phyloP scores from a whole-genome alignment of 2,329 filamentous ascomycete genomes.

The Botrytis aclada region DNA sequence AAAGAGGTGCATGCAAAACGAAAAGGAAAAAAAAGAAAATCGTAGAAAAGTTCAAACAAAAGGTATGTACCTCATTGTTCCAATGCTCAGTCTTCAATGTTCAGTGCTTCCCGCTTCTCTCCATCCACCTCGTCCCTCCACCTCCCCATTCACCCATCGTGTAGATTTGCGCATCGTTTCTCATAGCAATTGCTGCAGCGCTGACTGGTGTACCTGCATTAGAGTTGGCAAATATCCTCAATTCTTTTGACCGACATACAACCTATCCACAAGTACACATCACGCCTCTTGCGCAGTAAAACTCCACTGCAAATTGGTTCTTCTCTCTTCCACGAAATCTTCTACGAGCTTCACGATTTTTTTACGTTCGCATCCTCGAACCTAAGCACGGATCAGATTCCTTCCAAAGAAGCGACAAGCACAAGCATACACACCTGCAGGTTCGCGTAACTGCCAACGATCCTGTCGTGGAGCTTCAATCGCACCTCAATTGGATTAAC shows the following conservation, averaged over 20 bases:
- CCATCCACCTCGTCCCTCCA: conserved; percentile 19
- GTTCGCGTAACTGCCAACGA: conserved; percentile 35
- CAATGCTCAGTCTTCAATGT: conserved; percentile 9
- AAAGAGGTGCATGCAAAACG: conserved; percentile 25
- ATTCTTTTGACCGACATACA: conserved; percentile 28
- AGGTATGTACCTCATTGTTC: conserved; percentile 29
- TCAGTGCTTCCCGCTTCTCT: conserved; percentile 29
- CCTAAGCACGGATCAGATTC: conserved; percentile 34
- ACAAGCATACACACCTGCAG: conserved; percentile 40
- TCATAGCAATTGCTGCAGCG: conserved; percentile 33
- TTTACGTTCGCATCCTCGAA: conserved; percentile 33
- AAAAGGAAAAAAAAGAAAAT: not conserved
- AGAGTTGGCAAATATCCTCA: conserved; percentile 36
- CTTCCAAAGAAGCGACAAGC: conserved; percentile 33
- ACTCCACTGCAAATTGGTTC: conserved; percentile 9
- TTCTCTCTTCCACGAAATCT: conserved; percentile 17
- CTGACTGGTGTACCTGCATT: conserved; percentile 40
- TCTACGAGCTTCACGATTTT: conserved; percentile 34
- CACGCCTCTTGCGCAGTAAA: conserved; percentile 20
- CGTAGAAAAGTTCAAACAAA: conserved; percentile 14
- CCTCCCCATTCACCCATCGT: conserved; percentile 16
- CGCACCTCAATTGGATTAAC: conserved; percentile 38
- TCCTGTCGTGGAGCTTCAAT: conserved; percentile 38
- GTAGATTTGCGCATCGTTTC: conserved; percentile 24
- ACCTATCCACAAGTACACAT: conserved; percentile 21